These are phyloP conservation scores for Vitis riparia DNA, from an alignment of 164 flowering plant species.

Conservation along the genomic window DNA sequence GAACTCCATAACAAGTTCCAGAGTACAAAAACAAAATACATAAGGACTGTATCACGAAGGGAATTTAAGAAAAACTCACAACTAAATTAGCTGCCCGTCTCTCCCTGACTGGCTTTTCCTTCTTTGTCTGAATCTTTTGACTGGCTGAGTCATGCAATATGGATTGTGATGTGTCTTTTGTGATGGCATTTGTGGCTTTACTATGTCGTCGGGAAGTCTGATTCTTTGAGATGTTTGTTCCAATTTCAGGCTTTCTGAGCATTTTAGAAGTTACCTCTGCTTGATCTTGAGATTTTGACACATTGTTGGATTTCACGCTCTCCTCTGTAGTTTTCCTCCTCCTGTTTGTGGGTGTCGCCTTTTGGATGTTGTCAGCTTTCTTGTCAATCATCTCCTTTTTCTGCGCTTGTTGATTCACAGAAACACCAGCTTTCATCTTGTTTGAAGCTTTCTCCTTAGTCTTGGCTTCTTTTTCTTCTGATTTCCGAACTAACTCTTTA, in stretches of 20 bases:
- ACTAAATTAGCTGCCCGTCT: slow-evolving; percentile 9
- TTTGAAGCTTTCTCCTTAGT: slow-evolving; percentile 21
- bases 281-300: slow-evolving; percentile 26
- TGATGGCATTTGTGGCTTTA: slow-evolving; percentile 10
- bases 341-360: slow-evolving; percentile 20
- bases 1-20: not conserved
- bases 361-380: slow-evolving; percentile 27
- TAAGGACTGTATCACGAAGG: not conserved
- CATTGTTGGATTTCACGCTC: slow-evolving; percentile 19
- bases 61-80: slow-evolving; percentile 30
- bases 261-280: slow-evolving; percentile 24
- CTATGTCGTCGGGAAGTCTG: slow-evolving; percentile 10
- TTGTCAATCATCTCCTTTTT: slow-evolving; percentile 31
- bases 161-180: slow-evolving; percentile 12
- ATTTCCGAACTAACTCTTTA: slow-evolving; percentile 9
- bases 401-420: slow-evolving; percentile 18
- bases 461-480: slow-evolving; percentile 18
- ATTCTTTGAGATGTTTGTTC: slow-evolving; percentile 18
- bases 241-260: slow-evolving; percentile 28
- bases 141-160: slow-evolving; percentile 7
- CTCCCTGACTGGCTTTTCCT: slow-evolving; percentile 26
- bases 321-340: slow-evolving; percentile 25
- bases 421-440: slow-evolving; percentile 31
- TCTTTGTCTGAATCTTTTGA: slow-evolving; percentile 24
- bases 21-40: slow-evolving; percentile 3